Conservation (phyloP, 306 rosid species). For the Acacia confusa region DNA sequence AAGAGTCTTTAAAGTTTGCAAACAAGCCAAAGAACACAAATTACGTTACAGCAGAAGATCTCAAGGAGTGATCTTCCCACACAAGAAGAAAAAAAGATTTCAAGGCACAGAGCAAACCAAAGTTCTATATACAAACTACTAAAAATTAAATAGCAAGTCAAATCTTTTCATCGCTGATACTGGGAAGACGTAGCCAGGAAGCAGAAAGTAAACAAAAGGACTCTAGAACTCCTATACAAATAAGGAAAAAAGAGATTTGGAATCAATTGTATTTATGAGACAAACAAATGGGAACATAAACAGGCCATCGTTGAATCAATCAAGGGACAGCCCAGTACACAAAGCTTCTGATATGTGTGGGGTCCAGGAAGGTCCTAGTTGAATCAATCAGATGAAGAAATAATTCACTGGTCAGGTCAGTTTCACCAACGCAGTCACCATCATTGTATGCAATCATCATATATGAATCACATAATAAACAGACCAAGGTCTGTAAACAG, state of each 20-base stretch:
- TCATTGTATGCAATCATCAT: neutral
- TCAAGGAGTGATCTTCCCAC: neutral
- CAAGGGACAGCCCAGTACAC: neutral
- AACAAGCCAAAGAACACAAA: constrained; percentile 11
- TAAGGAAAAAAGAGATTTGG: neutral
- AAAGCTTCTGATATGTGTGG: neutral
- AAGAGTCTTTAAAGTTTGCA: neutral
- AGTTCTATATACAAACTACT: neutral
- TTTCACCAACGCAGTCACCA: neutral
- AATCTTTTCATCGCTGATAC: neutral
- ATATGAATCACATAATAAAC: neutral
- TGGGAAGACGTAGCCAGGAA: neutral
- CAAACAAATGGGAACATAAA: neutral
- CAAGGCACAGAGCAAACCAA: neutral
- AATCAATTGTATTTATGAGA: neutral
- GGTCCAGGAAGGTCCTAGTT: neutral
- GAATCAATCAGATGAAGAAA: neutral
- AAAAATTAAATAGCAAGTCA: neutral
- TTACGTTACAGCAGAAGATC: neutral
- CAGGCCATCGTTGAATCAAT: constrained; percentile 1
- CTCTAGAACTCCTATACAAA: neutral
- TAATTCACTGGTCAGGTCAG: neutral
- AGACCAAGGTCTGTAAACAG: neutral
- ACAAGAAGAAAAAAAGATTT: neutral
- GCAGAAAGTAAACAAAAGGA: neutral